phyloP scores from a whole-genome alignment of 2,329 filamentous ascomycete species.

The Phoma sp. region DNA sequence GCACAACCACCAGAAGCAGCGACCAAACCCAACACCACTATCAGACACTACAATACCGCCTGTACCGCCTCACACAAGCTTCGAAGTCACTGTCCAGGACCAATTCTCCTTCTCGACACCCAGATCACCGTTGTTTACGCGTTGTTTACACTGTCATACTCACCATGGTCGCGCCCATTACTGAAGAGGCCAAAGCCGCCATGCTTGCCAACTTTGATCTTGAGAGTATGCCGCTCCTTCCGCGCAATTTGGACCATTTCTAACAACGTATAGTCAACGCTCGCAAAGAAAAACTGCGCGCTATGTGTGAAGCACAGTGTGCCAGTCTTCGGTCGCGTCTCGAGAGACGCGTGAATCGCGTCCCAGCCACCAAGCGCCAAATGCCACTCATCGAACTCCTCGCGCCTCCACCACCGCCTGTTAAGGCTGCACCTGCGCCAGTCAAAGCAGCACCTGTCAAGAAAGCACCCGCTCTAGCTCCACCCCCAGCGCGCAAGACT shows the following conservation, averaged over 20 bases:
- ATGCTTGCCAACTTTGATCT: constrained; percentile 44
- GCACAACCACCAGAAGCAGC: constrained; percentile 23
- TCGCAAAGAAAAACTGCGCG: constrained; percentile 83
- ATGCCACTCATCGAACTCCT: constrained; percentile 83
- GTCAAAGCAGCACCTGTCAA: constrained; percentile 24
- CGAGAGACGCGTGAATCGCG: constrained; percentile 91
- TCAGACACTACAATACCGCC: background rate
- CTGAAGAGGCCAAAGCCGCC: constrained; percentile 45
- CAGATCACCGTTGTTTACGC: constrained; percentile 20
- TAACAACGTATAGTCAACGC: constrained; percentile 73
- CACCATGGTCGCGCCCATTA: constrained; percentile 34
- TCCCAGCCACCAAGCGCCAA: constrained; percentile 80
- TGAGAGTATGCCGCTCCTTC: constrained; percentile 31
- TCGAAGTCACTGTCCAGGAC: background rate
- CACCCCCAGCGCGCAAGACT: constrained; percentile 7
- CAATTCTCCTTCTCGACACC: background rate
- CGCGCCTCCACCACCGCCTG: constrained; percentile 37
- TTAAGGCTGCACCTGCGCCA: constrained; percentile 16
- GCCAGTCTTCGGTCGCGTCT: constrained; percentile 85
- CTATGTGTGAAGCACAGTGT: constrained; percentile 88
- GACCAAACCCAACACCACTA: constrained; percentile 18
- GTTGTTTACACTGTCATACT: constrained; percentile 25
- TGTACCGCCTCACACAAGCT: background rate
- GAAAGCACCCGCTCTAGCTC: constrained; percentile 11
- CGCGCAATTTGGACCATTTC: constrained; percentile 18